phyloP scores from a whole-genome alignment of 106 monocot genomes.

The Acorus calamus region DNA sequence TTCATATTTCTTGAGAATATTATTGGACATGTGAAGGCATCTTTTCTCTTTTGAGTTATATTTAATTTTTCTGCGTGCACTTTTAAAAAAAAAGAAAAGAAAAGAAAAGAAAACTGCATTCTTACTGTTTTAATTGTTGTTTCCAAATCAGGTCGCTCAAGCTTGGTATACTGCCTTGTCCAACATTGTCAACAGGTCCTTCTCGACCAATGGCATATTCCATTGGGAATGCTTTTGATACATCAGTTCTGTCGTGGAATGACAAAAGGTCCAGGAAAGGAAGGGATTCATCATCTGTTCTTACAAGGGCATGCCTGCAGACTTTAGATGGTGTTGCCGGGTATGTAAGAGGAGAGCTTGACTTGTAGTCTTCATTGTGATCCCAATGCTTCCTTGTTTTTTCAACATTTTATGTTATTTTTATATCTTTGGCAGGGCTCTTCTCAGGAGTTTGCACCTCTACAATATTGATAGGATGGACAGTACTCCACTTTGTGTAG shows the following conservation, averaged over 20 bases:
- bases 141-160: slow-evolving; percentile 56
- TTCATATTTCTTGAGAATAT: too few relatives aligned
- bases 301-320: slow-evolving; percentile 61
- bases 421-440: slow-evolving; percentile 31
- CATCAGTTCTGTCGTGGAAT: slow-evolving; percentile 34
- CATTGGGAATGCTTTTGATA: slow-evolving; percentile 13
- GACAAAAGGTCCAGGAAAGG: slow-evolving; percentile 31
- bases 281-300: slow-evolving; percentile 46
- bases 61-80: background rate
- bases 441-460: slow-evolving; percentile 57
- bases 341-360: slow-evolving; percentile 19
- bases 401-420: background rate
- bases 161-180: slow-evolving; percentile 40
- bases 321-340: slow-evolving; percentile 57
- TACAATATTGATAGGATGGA: slow-evolving; percentile 67
- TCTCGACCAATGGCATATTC: slow-evolving; percentile 12
- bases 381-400: background rate
- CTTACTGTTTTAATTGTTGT: background rate
- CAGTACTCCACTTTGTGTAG: slow-evolving; percentile 28
- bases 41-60: background rate
- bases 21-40: too few relatives aligned
- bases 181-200: slow-evolving; percentile 9
- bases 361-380: background rate
- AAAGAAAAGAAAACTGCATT: too few relatives aligned
- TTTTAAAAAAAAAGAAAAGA: background rate